phyloP scores from a whole-genome alignment of 768 basidiomycete species.

The Auricularia cornea region DNA sequence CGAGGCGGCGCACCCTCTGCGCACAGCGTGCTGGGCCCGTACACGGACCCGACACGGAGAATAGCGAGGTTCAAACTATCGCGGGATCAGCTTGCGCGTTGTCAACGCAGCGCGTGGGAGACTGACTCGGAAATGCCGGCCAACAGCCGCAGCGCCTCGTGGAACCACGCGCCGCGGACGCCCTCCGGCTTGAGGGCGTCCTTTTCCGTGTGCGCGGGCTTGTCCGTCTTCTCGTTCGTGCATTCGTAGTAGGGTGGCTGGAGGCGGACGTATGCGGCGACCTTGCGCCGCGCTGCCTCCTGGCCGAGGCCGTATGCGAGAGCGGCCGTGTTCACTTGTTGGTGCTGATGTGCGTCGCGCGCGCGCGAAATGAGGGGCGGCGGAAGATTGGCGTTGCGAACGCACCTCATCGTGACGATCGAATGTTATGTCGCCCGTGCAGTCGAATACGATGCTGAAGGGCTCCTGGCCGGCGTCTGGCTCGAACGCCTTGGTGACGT shows the following conservation, averaged over 20 bases:
- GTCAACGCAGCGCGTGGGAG: not conserved
- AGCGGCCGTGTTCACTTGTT: slow-evolving; percentile 65
- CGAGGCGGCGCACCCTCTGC: slow-evolving; percentile 42
- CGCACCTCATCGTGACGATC: slow-evolving; percentile 70
- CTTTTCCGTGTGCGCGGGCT: slow-evolving; percentile 49
- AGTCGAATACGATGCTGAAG: slow-evolving; percentile 78
- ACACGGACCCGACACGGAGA: slow-evolving; percentile 63
- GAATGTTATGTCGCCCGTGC: slow-evolving; percentile 68
- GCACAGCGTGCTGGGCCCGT: slow-evolving; percentile 74
- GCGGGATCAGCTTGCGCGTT: slow-evolving; percentile 1
- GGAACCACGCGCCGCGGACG: slow-evolving; percentile 78
- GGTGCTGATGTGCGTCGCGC: slow-evolving; percentile 41
- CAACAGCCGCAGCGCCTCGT: slow-evolving; percentile 69
- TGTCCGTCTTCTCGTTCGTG: slow-evolving; percentile 42
- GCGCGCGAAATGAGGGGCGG: not conserved
- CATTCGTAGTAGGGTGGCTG: slow-evolving; percentile 76
- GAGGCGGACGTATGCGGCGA: slow-evolving; percentile 71
- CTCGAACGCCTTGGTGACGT: slow-evolving; percentile 60
- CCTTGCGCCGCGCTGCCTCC: slow-evolving; percentile 72
- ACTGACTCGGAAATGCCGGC: slow-evolving; percentile 62
- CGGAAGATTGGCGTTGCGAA: slow-evolving; percentile 5
- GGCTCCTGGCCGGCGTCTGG: slow-evolving; percentile 59
- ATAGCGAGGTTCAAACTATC: slow-evolving; percentile 72
- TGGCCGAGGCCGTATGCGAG: slow-evolving; percentile 59
- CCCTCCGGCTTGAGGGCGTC: slow-evolving; percentile 65